Evolutionary conservation across 2,329 filamentous ascomycete species (phyloP).

Genomic region (Hortaea sp.): DNA sequence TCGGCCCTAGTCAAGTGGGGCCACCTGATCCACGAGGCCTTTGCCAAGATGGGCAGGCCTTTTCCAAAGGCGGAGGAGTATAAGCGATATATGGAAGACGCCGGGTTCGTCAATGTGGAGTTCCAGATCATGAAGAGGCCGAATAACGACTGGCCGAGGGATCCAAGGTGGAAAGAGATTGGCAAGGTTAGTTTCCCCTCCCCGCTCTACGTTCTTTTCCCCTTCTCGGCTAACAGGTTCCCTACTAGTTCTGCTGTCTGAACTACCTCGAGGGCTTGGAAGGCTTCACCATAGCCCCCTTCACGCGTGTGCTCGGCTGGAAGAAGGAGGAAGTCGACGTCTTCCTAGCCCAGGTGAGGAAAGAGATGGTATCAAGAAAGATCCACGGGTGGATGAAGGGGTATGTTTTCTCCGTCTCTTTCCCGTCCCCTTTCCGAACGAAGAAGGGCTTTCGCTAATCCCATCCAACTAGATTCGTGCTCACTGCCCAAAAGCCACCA

Average conservation of each 20-base stretch:
- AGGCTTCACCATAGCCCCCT: conserved; percentile 34
- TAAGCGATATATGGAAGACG: conserved; percentile 11
- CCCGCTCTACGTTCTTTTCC: not conserved
- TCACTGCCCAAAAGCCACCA: too few relatives aligned
- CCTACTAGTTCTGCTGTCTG: conserved; percentile 11
- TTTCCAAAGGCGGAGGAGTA: conserved; percentile 7
- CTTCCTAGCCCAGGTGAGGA: conserved; percentile 33
- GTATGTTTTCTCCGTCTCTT: conserved; percentile 11
- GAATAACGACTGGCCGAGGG: conserved; percentile 21
- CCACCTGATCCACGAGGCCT: conserved; percentile 3
- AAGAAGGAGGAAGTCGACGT: conserved; percentile 35
- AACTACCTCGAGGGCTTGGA: conserved; percentile 31
- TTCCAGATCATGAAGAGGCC: conserved; percentile 15
- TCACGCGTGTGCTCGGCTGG: conserved; percentile 35
- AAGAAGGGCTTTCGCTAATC: too few relatives aligned
- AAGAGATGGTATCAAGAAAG: conserved; percentile 28
- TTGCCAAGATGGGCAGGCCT: conserved; percentile 11
- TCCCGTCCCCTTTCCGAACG: too few relatives aligned
- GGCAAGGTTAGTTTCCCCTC: not conserved
- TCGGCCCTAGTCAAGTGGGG: conserved; percentile 12
- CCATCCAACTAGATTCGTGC: too few relatives aligned
- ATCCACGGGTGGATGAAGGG: conserved; percentile 35
- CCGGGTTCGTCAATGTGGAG: conserved; percentile 19
- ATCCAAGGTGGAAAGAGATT: conserved; percentile 16
- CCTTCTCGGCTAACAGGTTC: not conserved